Base-by-base conservation (phyloP, 768 basidiomycete genomes). In the Brasilioporus rufonigricans region DNA sequence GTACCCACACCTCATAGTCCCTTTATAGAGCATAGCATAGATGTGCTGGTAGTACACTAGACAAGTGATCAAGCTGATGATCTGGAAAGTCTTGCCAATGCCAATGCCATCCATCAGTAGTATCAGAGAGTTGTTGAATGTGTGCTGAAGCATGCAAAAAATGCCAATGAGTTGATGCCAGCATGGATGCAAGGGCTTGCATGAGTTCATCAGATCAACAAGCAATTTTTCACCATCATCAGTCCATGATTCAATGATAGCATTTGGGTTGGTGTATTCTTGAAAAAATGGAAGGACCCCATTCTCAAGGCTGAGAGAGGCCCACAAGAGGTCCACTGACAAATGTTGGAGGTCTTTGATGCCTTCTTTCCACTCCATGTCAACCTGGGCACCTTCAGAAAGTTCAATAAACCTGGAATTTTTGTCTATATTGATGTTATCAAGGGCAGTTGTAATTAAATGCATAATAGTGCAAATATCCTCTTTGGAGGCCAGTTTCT, bases 41-140 rank as follows among this genome's bases (percentile, higher is more conserved):
- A 29, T 5, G 5, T 1, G 5, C 0, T 13, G 39, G 9, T 52
- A 66, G 44, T 48, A 60, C 1, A 61, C 35, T 0, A 61, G 35
- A 14, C 55, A 50, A 3, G 56, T 48, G 1, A 70, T 56, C 2
- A 58, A 11, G 0, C 62, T 57, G 2, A 70, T 50, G 0, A 56
- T 60, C 13, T 69, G 61, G 2, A 69, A 36, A 0, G 61, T 67
- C 40, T 69, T 69, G 0, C 66, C 63, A 2, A 70, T 52, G 0
- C 68, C 61, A 0, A 69, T 62, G 0, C 59, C 56, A 32, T 70
- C 68, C 66, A 70, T 66, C 1, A 67, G 40, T 0, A 69, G 32
- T 1, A 67, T 41, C 0, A 55, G 56, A 12, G 53, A 1, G 0
- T 35, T 24, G 1, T 56, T n/a, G 2, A 64, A 50, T 0, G 44